These are phyloP conservation scores for Neonectria sp. DNA, from an alignment of 2,329 filamentous ascomycete species.

Conservation along the genomic window DNA sequence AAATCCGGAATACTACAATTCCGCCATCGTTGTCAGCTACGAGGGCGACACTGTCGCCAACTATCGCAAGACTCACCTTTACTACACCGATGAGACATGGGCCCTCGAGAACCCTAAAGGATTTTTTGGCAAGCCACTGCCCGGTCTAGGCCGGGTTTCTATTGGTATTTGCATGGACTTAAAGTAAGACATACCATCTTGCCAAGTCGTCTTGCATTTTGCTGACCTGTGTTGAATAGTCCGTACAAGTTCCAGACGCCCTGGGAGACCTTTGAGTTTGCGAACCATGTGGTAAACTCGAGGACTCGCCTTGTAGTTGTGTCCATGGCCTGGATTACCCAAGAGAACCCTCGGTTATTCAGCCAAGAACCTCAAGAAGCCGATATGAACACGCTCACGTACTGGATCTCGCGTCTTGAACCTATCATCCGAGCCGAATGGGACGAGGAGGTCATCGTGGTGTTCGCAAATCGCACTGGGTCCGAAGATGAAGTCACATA, in stretches of 20 bases:
- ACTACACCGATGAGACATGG: slow-evolving; percentile 74
- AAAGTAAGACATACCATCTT: slow-evolving; percentile 60
- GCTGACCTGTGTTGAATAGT: slow-evolving; percentile 39
- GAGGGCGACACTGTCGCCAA: slow-evolving; percentile 73
- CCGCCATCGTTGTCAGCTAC: slow-evolving; percentile 66
- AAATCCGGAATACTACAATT: slow-evolving; percentile 69
- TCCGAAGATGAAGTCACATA: slow-evolving; percentile 77
- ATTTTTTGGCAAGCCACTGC: slow-evolving; percentile 63
- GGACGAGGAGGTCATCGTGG: slow-evolving; percentile 74
- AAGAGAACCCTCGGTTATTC: slow-evolving; percentile 63
- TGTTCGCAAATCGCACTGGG: slow-evolving; percentile 81
- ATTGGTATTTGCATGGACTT: slow-evolving; percentile 76
- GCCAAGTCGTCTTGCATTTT: not conserved
- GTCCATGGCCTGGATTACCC: slow-evolving; percentile 85
- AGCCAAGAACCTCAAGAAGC: slow-evolving; percentile 69
- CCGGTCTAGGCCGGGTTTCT: slow-evolving; percentile 65
- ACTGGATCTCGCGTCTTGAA: slow-evolving; percentile 81
- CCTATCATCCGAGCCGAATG: slow-evolving; percentile 70
- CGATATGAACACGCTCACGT: slow-evolving; percentile 80
- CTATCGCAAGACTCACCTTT: slow-evolving; percentile 73
- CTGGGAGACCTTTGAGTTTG: slow-evolving; percentile 61
- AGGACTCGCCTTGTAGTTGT: slow-evolving; percentile 76
- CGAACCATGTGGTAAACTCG: slow-evolving; percentile 69
- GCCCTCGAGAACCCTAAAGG: slow-evolving; percentile 67
- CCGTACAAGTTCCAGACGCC: slow-evolving; percentile 57